Conservation (phyloP, 225 moss, liverwort and hornwort genomes). For the Rhytidiadelphus loreus region DNA sequence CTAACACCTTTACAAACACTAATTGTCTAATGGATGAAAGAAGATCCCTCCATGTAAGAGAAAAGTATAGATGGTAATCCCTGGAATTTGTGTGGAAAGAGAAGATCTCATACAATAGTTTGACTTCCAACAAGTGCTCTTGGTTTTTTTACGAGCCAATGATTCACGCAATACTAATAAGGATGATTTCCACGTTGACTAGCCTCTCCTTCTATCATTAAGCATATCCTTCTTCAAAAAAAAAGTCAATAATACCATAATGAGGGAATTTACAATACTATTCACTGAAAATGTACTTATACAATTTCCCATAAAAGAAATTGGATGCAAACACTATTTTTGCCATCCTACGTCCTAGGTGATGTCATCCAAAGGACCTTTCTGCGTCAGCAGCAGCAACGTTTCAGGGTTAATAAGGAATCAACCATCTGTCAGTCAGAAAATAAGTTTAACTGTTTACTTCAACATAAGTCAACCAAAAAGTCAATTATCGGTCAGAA, state of each 20-base stretch:
- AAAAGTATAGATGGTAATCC: too few relatives aligned
- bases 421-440: not conserved
- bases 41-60: not conserved
- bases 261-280: not conserved
- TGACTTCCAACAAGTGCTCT: too few relatives aligned
- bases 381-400: not conserved
- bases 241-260: not conserved
- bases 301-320: not conserved
- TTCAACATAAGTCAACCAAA: not conserved
- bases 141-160: not conserved
- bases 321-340: not conserved
- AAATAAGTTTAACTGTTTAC: not conserved
- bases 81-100: too few relatives aligned
- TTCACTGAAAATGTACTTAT: not conserved
- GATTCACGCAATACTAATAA: rapidly evolving
- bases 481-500: not conserved
- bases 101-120: too few relatives aligned
- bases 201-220: not conserved
- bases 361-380: not conserved
- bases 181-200: not conserved
- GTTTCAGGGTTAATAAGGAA: not conserved
- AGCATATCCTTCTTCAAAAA: not conserved
- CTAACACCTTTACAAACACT: rapidly evolving
- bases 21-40: rapidly evolving
- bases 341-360: not conserved